phyloP scores from a whole-genome alignment of 495 filamentous ascomycete species.

The Elaphomyces granulatus region DNA sequence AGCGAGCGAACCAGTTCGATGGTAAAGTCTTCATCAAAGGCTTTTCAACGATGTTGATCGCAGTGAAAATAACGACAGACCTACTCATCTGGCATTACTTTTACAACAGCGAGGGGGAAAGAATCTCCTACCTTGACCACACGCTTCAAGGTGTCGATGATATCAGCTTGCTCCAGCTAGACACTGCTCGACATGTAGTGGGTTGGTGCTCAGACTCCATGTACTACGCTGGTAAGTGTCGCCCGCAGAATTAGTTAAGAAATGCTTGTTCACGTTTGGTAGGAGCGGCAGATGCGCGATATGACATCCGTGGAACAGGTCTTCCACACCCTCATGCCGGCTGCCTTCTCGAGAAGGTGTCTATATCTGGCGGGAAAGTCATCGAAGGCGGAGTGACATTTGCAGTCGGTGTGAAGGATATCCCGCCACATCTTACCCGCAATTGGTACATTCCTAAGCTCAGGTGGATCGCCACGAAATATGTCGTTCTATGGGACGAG shows the following conservation, averaged over 20 bases:
- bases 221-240: constrained; percentile 7
- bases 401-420: too few species aligned
- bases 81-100: constrained; percentile 18
- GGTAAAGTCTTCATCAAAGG: constrained; percentile 15
- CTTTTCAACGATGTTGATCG: constrained; percentile 16
- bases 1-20: constrained; percentile 1
- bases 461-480: constrained; percentile 12
- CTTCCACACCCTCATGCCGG: too few species aligned
- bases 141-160: too few species aligned
- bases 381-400: too few species aligned
- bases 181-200: constrained; percentile 8
- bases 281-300: constrained; percentile 2
- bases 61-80: constrained; percentile 6
- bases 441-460: too few species aligned
- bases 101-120: constrained; percentile 8
- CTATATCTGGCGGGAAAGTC: too few species aligned
- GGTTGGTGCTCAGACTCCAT: constrained; percentile 9
- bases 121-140: constrained; percentile 6
- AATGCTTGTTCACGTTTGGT: not conserved
- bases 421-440: too few species aligned
- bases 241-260: not conserved
- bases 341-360: too few species aligned
- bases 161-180: constrained; percentile 1
- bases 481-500: constrained; percentile 20
- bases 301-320: constrained; percentile 3